A percentile compares a stretch with the other conserved stretches of the same genome.
Conservation (phyloP, 352 stramenopile genomes). For the Phytophthora idaei region DNA sequence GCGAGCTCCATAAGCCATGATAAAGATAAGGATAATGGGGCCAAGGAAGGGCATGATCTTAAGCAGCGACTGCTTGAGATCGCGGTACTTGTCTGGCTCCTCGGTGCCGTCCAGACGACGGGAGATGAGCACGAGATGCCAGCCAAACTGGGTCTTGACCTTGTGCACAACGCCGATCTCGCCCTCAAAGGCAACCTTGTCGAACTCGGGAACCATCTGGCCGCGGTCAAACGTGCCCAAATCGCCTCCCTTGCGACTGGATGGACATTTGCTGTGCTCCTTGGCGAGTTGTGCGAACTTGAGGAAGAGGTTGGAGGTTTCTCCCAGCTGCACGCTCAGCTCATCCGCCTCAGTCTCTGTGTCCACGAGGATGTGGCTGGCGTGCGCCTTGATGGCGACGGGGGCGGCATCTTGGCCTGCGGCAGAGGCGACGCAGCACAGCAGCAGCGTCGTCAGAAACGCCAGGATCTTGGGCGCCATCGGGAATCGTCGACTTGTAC, state of each 20-base stretch:
- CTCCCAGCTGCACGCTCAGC: conserved; percentile 56
- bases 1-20: conserved; percentile 49
- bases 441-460: conserved; percentile 32
- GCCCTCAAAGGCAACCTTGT: conserved; percentile 77
- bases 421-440: conserved; percentile 21
- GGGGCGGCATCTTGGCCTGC: conserved; percentile 17
- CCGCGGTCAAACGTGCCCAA: conserved; percentile 71
- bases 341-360: conserved; percentile 67
- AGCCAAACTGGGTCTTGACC: conserved; percentile 84
- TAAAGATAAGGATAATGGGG: conserved; percentile 54
- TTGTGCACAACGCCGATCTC: conserved; percentile 52
- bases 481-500: not conserved
- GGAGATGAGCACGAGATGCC: conserved; percentile 68
- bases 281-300: conserved; percentile 74
- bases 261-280: conserved; percentile 77
- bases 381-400: conserved; percentile 52
- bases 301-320: conserved; percentile 55
- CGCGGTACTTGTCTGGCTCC: conserved; percentile 41
- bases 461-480: conserved; percentile 33
- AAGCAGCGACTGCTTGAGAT: conserved; percentile 39
- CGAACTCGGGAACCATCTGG: conserved; percentile 80
- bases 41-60: conserved; percentile 62
- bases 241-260: conserved; percentile 59
- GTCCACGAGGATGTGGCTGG: conserved; percentile 85
- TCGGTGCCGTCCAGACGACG: conserved; percentile 53